Conservation (phyloP, 768 basidiomycete species). For the Boletus rex-veris region DNA sequence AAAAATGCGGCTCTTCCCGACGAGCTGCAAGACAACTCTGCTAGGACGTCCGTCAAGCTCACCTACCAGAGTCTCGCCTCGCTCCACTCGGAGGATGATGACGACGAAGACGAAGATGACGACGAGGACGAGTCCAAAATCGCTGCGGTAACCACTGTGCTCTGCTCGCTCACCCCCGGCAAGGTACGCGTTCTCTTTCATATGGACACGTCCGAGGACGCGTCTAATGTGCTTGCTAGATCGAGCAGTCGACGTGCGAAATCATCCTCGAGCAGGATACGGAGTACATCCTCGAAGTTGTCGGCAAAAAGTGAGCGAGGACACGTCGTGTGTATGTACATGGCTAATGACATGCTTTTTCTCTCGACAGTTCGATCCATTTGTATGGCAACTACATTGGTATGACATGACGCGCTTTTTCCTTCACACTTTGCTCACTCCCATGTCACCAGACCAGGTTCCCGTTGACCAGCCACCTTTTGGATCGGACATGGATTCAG, state of each 20-base stretch:
- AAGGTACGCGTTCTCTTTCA: constrained; percentile 47
- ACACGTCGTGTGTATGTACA: background rate
- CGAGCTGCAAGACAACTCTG: constrained; percentile 55
- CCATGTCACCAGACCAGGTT: constrained; percentile 45
- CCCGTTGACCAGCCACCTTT: constrained; percentile 47
- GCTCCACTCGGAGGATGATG: constrained; percentile 40
- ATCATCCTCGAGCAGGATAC: constrained; percentile 66
- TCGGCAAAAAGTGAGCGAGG: constrained; percentile 73
- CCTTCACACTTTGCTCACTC: background rate
- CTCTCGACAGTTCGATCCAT: constrained; percentile 55
- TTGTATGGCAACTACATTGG: constrained; percentile 85
- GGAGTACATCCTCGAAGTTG: constrained; percentile 62
- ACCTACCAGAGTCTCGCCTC: constrained; percentile 43
- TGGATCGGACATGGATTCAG: constrained; percentile 48
- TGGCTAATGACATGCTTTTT: constrained; percentile 8
- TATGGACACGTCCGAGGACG: background rate
- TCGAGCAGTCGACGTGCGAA: constrained; percentile 72
- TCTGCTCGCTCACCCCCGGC: constrained; percentile 79
- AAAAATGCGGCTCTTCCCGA: constrained; percentile 83
- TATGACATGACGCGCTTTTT: constrained; percentile 23
- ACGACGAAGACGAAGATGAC: constrained; percentile 47
- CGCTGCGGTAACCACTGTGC: constrained; percentile 47
- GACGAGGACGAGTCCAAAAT: constrained; percentile 39
- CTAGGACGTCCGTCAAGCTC: constrained; percentile 67
- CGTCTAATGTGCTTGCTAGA: constrained; percentile 39